Base-by-base conservation (phyloP, 2,329 filamentous ascomycete species). In the Myriosclerotinia duriaeana region DNA sequence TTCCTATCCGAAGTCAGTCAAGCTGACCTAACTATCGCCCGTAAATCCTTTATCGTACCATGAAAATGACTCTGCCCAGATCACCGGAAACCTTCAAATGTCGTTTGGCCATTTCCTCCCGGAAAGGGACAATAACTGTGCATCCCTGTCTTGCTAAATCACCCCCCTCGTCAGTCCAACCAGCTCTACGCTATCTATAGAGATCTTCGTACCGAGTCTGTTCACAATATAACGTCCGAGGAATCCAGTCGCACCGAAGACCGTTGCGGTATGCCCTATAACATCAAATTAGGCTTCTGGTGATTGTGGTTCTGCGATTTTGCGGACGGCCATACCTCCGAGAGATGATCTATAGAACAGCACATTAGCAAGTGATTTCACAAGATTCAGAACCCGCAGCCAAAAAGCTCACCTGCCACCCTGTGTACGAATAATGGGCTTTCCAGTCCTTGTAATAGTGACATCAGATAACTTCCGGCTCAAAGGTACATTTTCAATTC, bases 221-320 rank as follows among this genome's bases (percentile, higher is more conserved):
- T 97, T 97, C 77, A 99, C 95, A 77, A 99, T 96, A 79, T 99
- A 99, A 77, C 95, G 89, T 77, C 95, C 95, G 66, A 99, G 83
- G 79, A 96, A 94, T 71, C 95, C 95, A 69, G 93, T 97, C 76
- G 95, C 95, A 80, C 95, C 95, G 81, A 99, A 99, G 75, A 99
- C 94, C 67, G 95, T 99, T 69, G 91, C 94, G 70, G 93, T 97
- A 81, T 98, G 93, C 72, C 94, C 94, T 92, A 69, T 71, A 73
- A 65, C 30, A 14, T 60, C 46, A 64, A 20, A 67, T 74, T 69
- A 77, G 71, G 64, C n/a, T 52, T 46, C 38, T 58, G 67, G 61
- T 55, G 53, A 52, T 30, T 46, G 36, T 55, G 50, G 69, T 58
- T 62, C 64, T 58, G 40, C 34, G 52, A 68, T 58, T 62, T 65